Evolutionary conservation across 371 early-diverging fungal species (phyloP), one percentile per base, ranked within the genome.

Genomic region (Mortierella sp.): DNA sequence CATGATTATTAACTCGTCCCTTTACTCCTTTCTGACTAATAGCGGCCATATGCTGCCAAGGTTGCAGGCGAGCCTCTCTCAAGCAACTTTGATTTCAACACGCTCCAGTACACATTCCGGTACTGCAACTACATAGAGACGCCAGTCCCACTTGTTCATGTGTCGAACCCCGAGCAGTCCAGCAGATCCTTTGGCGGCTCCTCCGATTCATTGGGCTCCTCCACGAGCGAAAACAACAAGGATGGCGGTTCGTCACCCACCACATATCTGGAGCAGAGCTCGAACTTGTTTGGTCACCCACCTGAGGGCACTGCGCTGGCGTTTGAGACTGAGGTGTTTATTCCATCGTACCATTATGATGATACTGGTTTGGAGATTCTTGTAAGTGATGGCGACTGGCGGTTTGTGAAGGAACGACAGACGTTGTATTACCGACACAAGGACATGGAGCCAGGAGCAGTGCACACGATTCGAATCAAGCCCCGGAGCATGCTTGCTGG

Each of bases 31-130:
- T 24, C 29, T 51, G 5, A 7, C 2, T 14, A 18, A 4, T 76
- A 92, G 88, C 91, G 97, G 16, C 96, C 96, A 3, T 96, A 95
- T 87, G 96, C 95, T 8, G 89, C 93, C 58, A 95, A 95, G 75
- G 83, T 95, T 8, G 93, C 95, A 3, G 97, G 97, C 27, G 90
- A 79, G 56, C 96, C 96, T 14, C 79, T 88, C 11, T 54, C 74
- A 24, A 90, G 91, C 43, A 87, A 89, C 48, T 96, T 96, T 79
- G 83, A 94, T 75, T 75, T 95, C 72, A 79, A 88, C 16, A 90
- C 80, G 4, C 77, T 93, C 5, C 89, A 89, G 79, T 96, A 91
- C 75, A 90, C 89, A 24, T 88, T 93, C 77, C 78, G 87, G 6
- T 92, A 91, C 84, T 81, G 80, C 24, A 87, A 82, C 56, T 77